Evolutionary conservation across 2,329 filamentous ascomycete genomes (phyloP).

Genomic region (Colletotrichum eleusines): DNA sequence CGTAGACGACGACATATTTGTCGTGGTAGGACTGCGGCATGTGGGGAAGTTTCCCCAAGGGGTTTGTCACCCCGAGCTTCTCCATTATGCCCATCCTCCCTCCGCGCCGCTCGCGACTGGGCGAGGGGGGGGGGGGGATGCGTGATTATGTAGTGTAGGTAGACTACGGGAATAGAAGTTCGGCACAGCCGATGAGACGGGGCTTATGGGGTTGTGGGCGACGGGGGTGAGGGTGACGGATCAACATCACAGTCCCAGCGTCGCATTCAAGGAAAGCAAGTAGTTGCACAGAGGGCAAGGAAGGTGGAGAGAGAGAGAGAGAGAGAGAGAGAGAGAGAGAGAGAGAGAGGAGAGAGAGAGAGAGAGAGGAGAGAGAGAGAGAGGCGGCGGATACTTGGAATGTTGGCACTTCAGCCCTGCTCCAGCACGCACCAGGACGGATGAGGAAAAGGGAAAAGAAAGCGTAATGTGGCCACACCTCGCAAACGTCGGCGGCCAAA

Average conservation of each 20-base stretch:
- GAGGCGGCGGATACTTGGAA: conserved; percentile 17
- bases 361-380: background rate
- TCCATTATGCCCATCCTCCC: conserved; percentile 40
- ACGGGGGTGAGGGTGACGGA: conserved; percentile 4
- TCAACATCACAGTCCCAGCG: conserved; percentile 6
- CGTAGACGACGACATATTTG: conserved; percentile 57
- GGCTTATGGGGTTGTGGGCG: background rate
- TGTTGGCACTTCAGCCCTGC: conserved; percentile 12
- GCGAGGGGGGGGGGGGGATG: conserved; percentile 14
- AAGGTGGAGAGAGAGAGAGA: too few relatives aligned
- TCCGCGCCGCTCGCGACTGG: conserved; percentile 16
- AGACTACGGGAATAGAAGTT: background rate
- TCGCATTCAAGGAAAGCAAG: background rate
- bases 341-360: too few relatives aligned
- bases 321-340: background rate
- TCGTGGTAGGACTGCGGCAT: conserved; percentile 48
- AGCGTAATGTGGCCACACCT: background rate
- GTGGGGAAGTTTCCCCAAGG: conserved; percentile 31
- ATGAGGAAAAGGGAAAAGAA: background rate
- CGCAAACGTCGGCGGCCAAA: conserved; percentile 29
- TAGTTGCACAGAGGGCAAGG: background rate
- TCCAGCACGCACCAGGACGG: background rate
- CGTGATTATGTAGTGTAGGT: conserved; percentile 29
- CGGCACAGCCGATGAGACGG: conserved; percentile 36
- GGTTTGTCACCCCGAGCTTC: conserved; percentile 37